Percentiles rank a stretch among this genome's conserved stretches.
phyloP scores from a whole-genome alignment of 2,329 filamentous ascomycete genomes.

The Chaetomiaceae sp. region DNA sequence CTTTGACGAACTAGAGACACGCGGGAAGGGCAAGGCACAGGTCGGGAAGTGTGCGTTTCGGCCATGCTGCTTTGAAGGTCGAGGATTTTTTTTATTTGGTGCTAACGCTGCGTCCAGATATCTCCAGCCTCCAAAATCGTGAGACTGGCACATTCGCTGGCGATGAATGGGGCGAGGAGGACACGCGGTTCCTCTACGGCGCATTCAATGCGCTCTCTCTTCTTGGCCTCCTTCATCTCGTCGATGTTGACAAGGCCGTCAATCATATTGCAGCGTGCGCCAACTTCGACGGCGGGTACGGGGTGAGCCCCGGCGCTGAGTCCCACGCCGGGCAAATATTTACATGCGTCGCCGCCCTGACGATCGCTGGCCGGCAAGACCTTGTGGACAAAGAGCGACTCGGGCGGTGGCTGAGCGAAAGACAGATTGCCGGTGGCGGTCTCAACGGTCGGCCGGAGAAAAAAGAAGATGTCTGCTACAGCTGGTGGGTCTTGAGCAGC shows the following conservation, averaged over 20 bases:
- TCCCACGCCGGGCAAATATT: slow-evolving; percentile 95
- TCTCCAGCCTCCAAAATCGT: slow-evolving; percentile 74
- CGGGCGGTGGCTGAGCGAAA: slow-evolving; percentile 86
- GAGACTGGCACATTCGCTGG: slow-evolving; percentile 84
- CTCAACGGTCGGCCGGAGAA: slow-evolving; percentile 95
- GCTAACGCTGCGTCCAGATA: slow-evolving; percentile 47
- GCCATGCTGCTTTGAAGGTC: neutral
- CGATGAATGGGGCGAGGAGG: slow-evolving; percentile 94
- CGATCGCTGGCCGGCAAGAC: slow-evolving; percentile 78
- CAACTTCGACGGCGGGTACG: slow-evolving; percentile 94
- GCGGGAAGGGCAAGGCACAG: slow-evolving; percentile 63
- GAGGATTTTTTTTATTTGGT: neutral
- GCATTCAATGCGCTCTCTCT: slow-evolving; percentile 87
- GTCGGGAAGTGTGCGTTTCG: slow-evolving; percentile 71
- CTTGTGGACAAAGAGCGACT: slow-evolving; percentile 77
- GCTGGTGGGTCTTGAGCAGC: slow-evolving; percentile 96
- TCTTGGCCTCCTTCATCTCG: slow-evolving; percentile 64
- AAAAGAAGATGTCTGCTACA: slow-evolving; percentile 94
- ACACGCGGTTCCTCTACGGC: slow-evolving; percentile 90
- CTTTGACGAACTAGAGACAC: slow-evolving; percentile 72
- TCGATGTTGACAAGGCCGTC: slow-evolving; percentile 78
- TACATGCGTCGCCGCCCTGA: slow-evolving; percentile 82
- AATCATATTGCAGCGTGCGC: slow-evolving; percentile 74
- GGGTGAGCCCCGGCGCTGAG: slow-evolving; percentile 82
- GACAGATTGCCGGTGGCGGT: slow-evolving; percentile 81